Evolutionary conservation across 2,329 filamentous ascomycete genomes (phyloP), one percentile per base, ranked within the genome.

Genomic region (Beauveria asiatica): DNA sequence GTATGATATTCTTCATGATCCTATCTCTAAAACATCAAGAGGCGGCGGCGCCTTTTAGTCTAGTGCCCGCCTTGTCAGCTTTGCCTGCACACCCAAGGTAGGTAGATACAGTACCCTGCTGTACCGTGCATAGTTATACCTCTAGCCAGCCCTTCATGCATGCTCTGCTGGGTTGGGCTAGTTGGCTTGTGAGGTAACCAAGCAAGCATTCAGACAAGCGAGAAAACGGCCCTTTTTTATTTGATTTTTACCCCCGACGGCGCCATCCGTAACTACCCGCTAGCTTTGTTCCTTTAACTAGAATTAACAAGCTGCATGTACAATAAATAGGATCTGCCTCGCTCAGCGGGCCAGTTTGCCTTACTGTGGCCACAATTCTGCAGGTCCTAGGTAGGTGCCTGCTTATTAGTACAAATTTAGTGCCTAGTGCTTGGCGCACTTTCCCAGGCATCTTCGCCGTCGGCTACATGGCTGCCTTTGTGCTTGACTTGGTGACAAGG

Each of bases 301-400:
- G 44, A 39, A 49, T 23, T n/a, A 33, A 37, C 17, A 19, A 21
- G 37, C 7, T 39, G 27, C 42, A 56, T 56, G 52, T 44, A 42
- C n/a, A 19, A 21, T 50, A 56, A 23, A 23, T 11, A 27, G 27
- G 42, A 57, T 57, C 55, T 57, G 55, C 46, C 55, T 49, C 33
- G 55, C 55, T n/a, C 41, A n/a, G 42, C 42, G 41, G 42, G 42
- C 44, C 42, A 56, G 53, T 56, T 46, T 56, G 53, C 53, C 53
- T 56, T 37, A 30, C 44, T 46, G 42, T 37, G 25, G 23, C 51
- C 27, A 37, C 44, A 45, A 8, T 23, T 44, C 42, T 21, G 42
- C 42, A 44, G 19, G 42, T 5, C 33, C 33, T 33, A 30, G 19
- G 49, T 37, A 44, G 41, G n/a, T 44, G 6, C 44, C n/a, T 46